A percentile compares a stretch with the other conserved stretches of the same genome.
Evolutionary conservation across 2,329 filamentous ascomycete genomes (phyloP).

Genomic region (Chrysoporthe deuterocubensis): DNA sequence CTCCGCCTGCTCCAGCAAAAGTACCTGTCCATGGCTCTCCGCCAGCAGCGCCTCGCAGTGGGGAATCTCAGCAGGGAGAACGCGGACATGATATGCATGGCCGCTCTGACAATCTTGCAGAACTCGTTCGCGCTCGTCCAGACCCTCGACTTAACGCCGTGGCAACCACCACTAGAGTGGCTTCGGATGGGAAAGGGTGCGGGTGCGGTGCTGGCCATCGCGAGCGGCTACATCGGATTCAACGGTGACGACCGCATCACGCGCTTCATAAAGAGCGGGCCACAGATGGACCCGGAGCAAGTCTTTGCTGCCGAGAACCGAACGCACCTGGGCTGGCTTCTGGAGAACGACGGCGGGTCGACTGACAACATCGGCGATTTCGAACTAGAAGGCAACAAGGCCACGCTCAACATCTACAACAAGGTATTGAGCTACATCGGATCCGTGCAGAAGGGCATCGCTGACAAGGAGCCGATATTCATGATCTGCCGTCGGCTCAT

Average conservation of each 20-base stretch:
- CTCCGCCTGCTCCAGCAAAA: constrained; percentile 39
- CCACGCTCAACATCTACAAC: constrained; percentile 36
- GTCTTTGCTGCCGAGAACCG: constrained; percentile 39
- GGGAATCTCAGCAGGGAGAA: constrained; percentile 36
- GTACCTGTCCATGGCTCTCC: constrained; percentile 42
- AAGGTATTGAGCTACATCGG: constrained; percentile 42
- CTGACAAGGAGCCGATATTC: constrained; percentile 36
- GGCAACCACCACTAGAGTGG: constrained; percentile 45
- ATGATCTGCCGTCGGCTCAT: constrained; percentile 41
- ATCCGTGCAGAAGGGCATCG: constrained; percentile 37
- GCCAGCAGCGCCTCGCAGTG: constrained; percentile 43
- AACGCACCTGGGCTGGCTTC: constrained; percentile 39
- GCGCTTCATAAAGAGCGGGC: constrained; percentile 36
- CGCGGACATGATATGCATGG: constrained; percentile 42
- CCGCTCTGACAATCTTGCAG: constrained; percentile 41
- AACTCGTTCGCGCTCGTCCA: constrained; percentile 45
- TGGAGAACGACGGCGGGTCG: constrained; percentile 36
- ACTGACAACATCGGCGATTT: constrained; percentile 34
- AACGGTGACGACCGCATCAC: constrained; percentile 33
- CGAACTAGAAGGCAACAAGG: constrained; percentile 37
- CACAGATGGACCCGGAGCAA: constrained; percentile 38
- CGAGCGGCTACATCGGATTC: constrained; percentile 32
- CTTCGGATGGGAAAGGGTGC: constrained; percentile 42
- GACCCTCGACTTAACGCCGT: constrained; percentile 40
- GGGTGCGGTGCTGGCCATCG: constrained; percentile 39